Conservation (phyloP, 345 rosid genomes). For the Pugionium cornutum region DNA sequence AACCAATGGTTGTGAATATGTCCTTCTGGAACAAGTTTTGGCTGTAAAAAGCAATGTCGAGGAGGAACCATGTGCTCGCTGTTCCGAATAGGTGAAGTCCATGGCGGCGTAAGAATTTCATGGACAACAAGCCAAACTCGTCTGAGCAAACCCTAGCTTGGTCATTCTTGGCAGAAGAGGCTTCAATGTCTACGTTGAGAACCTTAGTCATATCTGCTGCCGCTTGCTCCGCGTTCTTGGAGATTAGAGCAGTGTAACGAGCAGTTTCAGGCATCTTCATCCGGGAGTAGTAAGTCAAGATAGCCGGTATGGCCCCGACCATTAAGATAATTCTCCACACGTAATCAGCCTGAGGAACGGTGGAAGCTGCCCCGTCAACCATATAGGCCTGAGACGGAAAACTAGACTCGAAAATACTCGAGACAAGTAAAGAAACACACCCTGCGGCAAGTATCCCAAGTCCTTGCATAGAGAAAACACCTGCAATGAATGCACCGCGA, state of each 20-base stretch:
- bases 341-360: slow-evolving; percentile 62
- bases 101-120: slow-evolving; percentile 47
- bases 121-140: slow-evolving; percentile 57
- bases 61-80: slow-evolving; percentile 63
- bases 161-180: slow-evolving; percentile 50
- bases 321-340: slow-evolving; percentile 70
- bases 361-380: slow-evolving; percentile 44
- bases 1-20: slow-evolving; percentile 65
- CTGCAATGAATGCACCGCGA: not conserved
- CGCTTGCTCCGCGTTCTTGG: slow-evolving; percentile 62
- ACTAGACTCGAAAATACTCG: slow-evolving; percentile 42
- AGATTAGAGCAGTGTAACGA: slow-evolving; percentile 70
- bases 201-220: slow-evolving; percentile 77
- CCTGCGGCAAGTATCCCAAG: not conserved
- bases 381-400: slow-evolving; percentile 50
- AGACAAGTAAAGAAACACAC: not conserved
- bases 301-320: slow-evolving; percentile 73
- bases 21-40: slow-evolving; percentile 78
- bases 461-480: not conserved
- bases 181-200: slow-evolving; percentile 58
- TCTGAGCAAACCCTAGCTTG: slow-evolving; percentile 23
- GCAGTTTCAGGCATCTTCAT: slow-evolving; percentile 88
- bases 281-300: slow-evolving; percentile 65
- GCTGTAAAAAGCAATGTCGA: slow-evolving; percentile 60
- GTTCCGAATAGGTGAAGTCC: slow-evolving; percentile 70